Base-by-base conservation (phyloP, 495 filamentous ascomycete genomes). In the Trichoderma gamsii region DNA sequence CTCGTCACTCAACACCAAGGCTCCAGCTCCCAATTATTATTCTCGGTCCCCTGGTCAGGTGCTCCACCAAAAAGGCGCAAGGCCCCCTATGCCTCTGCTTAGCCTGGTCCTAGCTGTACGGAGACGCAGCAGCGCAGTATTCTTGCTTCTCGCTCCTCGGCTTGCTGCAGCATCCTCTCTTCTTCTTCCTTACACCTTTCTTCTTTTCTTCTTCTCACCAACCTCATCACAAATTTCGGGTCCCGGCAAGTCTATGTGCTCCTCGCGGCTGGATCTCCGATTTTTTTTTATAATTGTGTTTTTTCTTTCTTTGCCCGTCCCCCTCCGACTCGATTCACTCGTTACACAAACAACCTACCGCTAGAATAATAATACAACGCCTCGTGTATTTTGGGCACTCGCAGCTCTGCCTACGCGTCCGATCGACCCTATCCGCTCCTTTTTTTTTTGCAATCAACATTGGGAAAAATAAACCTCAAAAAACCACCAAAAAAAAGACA, bases 281-380 rank as follows among this genome's bases (percentile, higher is more conserved):
- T 65, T 65, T 65, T 65, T 25, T 65, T 38, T 15, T n/a, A 41
- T 65, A 29, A 13, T 65, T 65, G 41, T 15, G 16, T 65, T n/a
- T 65, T 65, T 65, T 65, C n/a, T 65, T 16, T 41, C 41, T 65
- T 65, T 65, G 11, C n/a, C 63, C 49, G n/a, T 49, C 59, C 23
- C 61, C 61, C 23, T 35, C 63, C 63, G 32, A 41, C 63, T 65
- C 63, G 32, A 41, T 65, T 21, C 63, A 65, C 41, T 41, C 63
- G 6, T 44, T 41, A 65, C 63, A 52, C n/a, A 18, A 52, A 9
- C 49, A 52, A 41, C 41, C 63, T 65, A 65, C 63, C 41, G 63
- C 63, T 65, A 65, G 35, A 61, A 61, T 44, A 41, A 44, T 44
- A 65, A 65, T 65, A 65, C 16, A 44, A 65, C 35, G 32, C 32